Evolutionary conservation across 2,329 filamentous ascomycete species (phyloP).

Genomic region (Cladosporium sp.): DNA sequence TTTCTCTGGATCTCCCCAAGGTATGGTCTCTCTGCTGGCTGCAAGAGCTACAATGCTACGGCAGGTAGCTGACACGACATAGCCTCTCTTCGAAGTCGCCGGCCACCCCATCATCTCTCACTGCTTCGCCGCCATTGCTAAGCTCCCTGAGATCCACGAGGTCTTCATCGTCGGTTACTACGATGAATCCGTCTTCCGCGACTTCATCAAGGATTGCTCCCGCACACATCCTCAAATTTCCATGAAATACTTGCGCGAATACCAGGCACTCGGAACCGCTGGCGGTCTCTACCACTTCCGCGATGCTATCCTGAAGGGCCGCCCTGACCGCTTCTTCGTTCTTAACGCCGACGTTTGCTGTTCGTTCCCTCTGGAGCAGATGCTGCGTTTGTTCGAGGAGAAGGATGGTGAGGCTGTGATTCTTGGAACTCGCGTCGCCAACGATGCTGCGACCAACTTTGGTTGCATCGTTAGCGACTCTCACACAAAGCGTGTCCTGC

Average conservation of each 20-base stretch:
- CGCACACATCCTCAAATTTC: constrained; percentile 81
- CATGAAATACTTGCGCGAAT: constrained; percentile 95
- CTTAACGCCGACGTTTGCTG: constrained; percentile 98
- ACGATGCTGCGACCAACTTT: constrained; percentile 92
- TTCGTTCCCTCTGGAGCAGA: constrained; percentile 91
- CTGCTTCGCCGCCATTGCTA: constrained; percentile 86
- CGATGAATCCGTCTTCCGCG: constrained; percentile 92
- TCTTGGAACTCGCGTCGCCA: constrained; percentile 82
- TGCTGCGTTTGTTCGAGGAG: constrained; percentile 90
- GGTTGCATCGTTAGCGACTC: constrained; percentile 95
- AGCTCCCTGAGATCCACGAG: constrained; percentile 88
- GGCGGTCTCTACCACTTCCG: constrained; percentile 98
- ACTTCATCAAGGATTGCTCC: constrained; percentile 91
- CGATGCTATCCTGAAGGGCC: constrained; percentile 94
- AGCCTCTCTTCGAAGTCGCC: constrained; percentile 97
- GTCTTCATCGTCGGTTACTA: constrained; percentile 99
- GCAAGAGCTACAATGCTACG: neutral
- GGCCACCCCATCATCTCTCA: constrained; percentile 98
- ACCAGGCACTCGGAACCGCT: constrained; percentile 91
- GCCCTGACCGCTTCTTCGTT: constrained; percentile 92
- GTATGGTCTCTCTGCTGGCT: constrained; percentile 45
- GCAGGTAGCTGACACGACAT: constrained; percentile 7
- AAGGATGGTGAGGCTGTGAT: constrained; percentile 97
- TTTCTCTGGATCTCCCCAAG: constrained; percentile 95
- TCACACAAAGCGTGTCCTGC: constrained; percentile 89